Base-by-base conservation (phyloP, 495 filamentous ascomycete species). In the Penicillium tannophilum region DNA sequence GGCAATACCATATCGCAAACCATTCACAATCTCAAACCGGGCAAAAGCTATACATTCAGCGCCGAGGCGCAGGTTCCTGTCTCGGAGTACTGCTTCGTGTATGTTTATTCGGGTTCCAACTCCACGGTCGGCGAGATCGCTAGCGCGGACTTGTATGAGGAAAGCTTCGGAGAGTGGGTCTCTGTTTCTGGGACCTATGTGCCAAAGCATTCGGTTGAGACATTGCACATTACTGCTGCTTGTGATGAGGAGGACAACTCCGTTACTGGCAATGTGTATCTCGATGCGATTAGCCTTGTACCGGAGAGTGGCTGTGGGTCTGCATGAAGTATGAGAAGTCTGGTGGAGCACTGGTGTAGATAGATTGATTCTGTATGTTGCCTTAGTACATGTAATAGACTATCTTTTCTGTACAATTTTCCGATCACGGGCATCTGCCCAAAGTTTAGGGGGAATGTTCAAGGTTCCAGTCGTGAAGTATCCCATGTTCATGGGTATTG, bases 181-280 rank as follows among this genome's bases (percentile, higher is more conserved):
- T 31, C 59, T 47, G 28, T 72, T 14, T 57, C 35, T 2, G 67
- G 67, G 17, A 62, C 26, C 19, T 68, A 60, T 57, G 39, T 39
- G 50, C 47, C 65, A 6, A 62, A 42, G 31, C 31, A 50, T 5
- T 46, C 60, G 3, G 24, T 52, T 8, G 67, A 63, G 20, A 33
- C 41, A 6, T 43, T 72, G 55, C 65, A 45, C 43, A 53, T 72
- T 26, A 14, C 53, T 36, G 69, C 54, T 33, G 31, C 26, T 20
- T 72, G 69, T 63, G 65, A 62, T 31, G 63, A 52, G 4, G 49
- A 61, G 58, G 63, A 67, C 49, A 61, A 53, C 19, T 70, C 65
- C 10, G 49, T 58, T 33, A 66, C 59, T 2, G 61, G 60, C 1
- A 7, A 48, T 49, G 53, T 68, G 2, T 55, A 54, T 42, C 35